Evolutionary conservation across 805 yeast species (phyloP), one percentile per base, ranked within the genome.

Genomic region (Lipomyces sp.): DNA sequence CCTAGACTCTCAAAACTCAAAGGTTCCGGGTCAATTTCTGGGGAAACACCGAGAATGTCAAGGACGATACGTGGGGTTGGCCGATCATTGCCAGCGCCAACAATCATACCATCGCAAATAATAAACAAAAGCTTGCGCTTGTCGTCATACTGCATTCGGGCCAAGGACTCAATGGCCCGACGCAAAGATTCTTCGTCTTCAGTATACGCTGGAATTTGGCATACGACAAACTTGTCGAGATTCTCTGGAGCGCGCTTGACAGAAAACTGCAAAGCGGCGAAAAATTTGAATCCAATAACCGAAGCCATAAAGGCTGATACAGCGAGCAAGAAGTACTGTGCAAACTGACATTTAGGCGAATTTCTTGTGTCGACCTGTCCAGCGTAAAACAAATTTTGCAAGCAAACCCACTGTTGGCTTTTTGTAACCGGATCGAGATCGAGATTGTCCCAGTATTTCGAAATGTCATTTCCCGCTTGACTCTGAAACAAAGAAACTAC

Each of bases 61-160:
- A 86, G 78, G 2, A 80, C 86, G 67, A 86, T 83, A 24, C 85
- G 84, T 0, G 89, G 89, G 1, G 89, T 86, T 4, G 87, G 80
- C 55, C 77, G 73, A 63, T 85, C 88, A 73, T 86, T 86, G 39
- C 88, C 89, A 15, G 86, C 81, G 69, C 89, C 89, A 67, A 84
- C 84, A 73, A 86, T 84, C 73, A 85, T 76, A 73, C 89, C 89
- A 72, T 86, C 89, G 76, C 89, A 86, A 53, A 86, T 76, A 53
- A 86, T 80, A n/a, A 85, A 75, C 61, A 86, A 79, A 67, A 86
- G 76, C 74, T 86, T 86, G 72, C 87, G 85, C 64, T 85, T 84
- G 73, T 85, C 87, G 53, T 87, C 87, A 69, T 82, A 86, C 66
- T 83, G 82, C 51, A 86, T 83, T 32, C 87, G 80, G 15, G 88